Evolutionary conservation across 164 flowering plant species (phyloP), one percentile per base, ranked within the genome.

Genomic region (Magnolia changhungtana): DNA sequence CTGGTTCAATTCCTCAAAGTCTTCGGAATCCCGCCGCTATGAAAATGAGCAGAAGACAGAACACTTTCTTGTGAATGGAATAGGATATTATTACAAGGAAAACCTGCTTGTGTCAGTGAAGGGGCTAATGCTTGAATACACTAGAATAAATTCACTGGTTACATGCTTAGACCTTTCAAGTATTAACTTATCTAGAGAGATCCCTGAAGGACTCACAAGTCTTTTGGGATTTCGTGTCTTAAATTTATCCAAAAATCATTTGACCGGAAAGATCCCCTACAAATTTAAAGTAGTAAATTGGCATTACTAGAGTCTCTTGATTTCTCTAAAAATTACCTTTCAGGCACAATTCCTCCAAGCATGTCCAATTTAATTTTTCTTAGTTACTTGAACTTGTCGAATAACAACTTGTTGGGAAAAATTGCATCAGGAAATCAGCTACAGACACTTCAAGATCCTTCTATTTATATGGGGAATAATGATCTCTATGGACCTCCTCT

Each of bases 371-470:
- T 73, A 9, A 7, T 1, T 37, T 59, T n/a, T 31, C 21, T 74
- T 2, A 63, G 37, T 49, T 23, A 19, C 31, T 74, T 74, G 70
- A 74, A 74, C 49, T 49, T 74, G 55, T 74, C 76, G 18, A 19
- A 74, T 21, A 74, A 65, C n/a, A 50, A 74, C 19, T 49, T 74
- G 29, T 74, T 70, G 0, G 61, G 70, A 64, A 49, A 21, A 64
- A 74, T 63, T 37, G 70, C 76, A 20, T 20, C 71, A 0, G 63
- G 63, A 2, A 18, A 21, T 5, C 76, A 66, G 65, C 69, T 66
- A 1, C 59, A 65, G 20, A 50, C 69, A 3, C 21, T 74, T 23
- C 11, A 21, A 0, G 45, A 74, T 23, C 69, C 76, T 45, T 64
- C 63, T 5, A 74, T 64, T n/a, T 74, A 74, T 20, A 20, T 0